Base-by-base conservation (phyloP, 2,329 filamentous ascomycete species). In the Dactylellina cionopaga region DNA sequence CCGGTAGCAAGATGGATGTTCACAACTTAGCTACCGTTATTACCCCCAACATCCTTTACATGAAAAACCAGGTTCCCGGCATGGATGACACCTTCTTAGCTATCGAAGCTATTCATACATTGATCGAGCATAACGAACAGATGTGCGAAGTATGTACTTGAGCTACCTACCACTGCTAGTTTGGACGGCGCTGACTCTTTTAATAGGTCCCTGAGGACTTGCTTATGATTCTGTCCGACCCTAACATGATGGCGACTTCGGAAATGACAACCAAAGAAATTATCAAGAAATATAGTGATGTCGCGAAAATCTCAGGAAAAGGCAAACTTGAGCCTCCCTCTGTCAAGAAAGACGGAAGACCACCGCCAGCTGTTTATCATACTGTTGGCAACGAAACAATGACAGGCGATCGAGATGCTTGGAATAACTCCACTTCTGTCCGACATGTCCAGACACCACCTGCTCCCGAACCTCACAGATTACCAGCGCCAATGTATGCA, bases 231-330 rank as follows among this genome's bases (percentile, higher is more conserved):
- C 84, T 98, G 24, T 91, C 89, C 78, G 94, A 99, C 80, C 89
- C 89, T 3, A 86, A 86, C 19, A 86, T 96, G 55, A 94, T 96
- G 81, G 92, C 89, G 79, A 90, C 88, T 78, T 89, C 86, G 75
- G 94, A 99, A 71, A 89, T 97, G 74, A 97, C 94, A 1, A 96
- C 93, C 4, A 99, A 99, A 80, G 95, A 99, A 78, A 98, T 99
- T 60, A 85, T 99, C 55, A 96, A 94, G 80, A 88, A 92, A 64
- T 97, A 96, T 81, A 92, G 92, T 52, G 92, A 96, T 78, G 89
- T 95, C 74, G 88, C 82, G 81, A 90, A 83, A 86, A 88, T 81
- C 82, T 84, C 79, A 84, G 80, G 83, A 85, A 80, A 66, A 39
- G 17, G 31, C 22, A 41, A 37, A 33, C 35, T 55, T 11, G 51